A percentile compares a stretch with the other conserved stretches of the same genome.
Conservation (phyloP, 2,329 filamentous ascomycete species). For the Fusarium sp. region DNA sequence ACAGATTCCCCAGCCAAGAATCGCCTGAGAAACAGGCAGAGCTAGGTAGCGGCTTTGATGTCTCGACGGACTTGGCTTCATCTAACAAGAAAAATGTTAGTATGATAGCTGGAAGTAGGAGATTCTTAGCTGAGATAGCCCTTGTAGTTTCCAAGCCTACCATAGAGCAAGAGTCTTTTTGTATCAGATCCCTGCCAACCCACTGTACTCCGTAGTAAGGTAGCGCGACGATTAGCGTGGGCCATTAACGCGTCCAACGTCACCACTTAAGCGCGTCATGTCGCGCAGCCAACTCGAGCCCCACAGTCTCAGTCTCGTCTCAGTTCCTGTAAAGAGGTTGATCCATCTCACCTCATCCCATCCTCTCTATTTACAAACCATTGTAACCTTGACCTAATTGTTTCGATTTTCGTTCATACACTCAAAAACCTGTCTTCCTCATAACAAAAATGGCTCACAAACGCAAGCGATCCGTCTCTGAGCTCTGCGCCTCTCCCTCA, state of each 20-base stretch:
- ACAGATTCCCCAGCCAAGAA: too few species aligned
- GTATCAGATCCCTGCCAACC: too few species aligned
- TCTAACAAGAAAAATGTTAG: too few species aligned
- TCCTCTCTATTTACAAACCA: neutral
- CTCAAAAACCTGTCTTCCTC: rapidly evolving
- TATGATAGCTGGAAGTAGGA: too few species aligned
- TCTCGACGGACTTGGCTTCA: too few species aligned
- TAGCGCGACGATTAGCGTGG: neutral
- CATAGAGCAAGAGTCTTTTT: too few species aligned
- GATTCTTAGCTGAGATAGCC: too few species aligned
- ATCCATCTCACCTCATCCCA: conserved; percentile 15
- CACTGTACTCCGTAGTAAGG: too few species aligned
- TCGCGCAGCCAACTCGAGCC: conserved; percentile 27
- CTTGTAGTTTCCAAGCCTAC: too few species aligned
- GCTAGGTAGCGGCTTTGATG: too few species aligned
- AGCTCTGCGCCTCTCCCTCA: conserved; percentile 59
- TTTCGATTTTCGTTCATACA: neutral
- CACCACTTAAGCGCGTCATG: conserved; percentile 22
- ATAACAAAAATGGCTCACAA: conserved; percentile 58
- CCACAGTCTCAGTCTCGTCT: neutral
- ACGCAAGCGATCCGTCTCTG: conserved; percentile 70
- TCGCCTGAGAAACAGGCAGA: too few species aligned
- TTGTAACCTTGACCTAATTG: neutral
- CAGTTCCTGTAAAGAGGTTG: neutral
- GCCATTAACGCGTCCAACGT: conserved; percentile 15